Conservation (phyloP, 139 green algal genomes). For the Picochlorum sp. region DNA sequence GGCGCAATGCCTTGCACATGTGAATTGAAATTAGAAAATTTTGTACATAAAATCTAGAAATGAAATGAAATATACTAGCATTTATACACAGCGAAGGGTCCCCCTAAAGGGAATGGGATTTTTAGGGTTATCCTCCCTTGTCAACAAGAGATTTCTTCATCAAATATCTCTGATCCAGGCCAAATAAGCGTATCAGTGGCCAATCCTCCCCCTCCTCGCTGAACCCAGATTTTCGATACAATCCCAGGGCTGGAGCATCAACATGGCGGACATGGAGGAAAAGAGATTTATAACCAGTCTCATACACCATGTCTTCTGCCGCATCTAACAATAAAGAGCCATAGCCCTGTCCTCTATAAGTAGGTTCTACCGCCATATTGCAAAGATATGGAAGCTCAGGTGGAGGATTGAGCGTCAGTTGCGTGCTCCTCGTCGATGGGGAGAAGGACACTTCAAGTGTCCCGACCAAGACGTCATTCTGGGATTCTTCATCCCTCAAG, state of each 20-base stretch:
- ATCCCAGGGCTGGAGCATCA: slow-evolving; percentile 11
- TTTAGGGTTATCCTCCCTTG: background rate
- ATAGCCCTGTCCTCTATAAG: slow-evolving; percentile 27
- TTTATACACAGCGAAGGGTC: too few species aligned
- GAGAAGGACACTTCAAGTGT: slow-evolving; percentile 39
- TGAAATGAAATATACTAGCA: too few species aligned
- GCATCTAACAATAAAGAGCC: slow-evolving; percentile 35
- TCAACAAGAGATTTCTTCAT: slow-evolving; percentile 28
- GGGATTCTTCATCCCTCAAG: background rate
- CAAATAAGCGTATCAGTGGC: slow-evolving; percentile 19
- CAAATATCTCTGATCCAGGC: slow-evolving; percentile 26
- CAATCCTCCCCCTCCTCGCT: slow-evolving; percentile 12
- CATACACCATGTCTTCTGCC: slow-evolving; percentile 26
- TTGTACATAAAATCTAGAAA: background rate
- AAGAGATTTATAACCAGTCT: slow-evolving; percentile 21
- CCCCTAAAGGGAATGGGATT: too few species aligned
- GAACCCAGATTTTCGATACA: slow-evolving; percentile 30
- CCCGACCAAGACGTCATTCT: slow-evolving; percentile 18
- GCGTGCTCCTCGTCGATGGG: slow-evolving; percentile 23
- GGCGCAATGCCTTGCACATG: too few species aligned
- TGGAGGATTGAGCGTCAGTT: slow-evolving; percentile 36
- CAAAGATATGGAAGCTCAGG: slow-evolving; percentile 56
- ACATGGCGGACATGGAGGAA: slow-evolving; percentile 50
- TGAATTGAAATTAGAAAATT: background rate
- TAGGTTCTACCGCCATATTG: slow-evolving; percentile 50